Base-by-base conservation (phyloP, 2,329 filamentous ascomycete species). In the Colletotrichum neosansevieriae region DNA sequence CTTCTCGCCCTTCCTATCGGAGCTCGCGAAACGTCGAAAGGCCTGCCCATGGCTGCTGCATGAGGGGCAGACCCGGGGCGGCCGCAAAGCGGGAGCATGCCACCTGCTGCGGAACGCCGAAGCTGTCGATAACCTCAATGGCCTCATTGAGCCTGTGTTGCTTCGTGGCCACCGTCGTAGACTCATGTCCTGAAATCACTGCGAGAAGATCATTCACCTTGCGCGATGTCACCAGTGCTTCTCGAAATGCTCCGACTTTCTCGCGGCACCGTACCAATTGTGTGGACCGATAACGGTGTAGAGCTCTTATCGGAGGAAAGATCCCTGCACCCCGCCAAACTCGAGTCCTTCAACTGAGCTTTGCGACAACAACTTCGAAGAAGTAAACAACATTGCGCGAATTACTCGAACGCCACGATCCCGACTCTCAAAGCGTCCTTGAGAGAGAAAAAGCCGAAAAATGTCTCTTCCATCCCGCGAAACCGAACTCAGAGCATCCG, bases 1-100 rank as follows among this genome's bases (percentile, higher is more conserved):
- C 82, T 98, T 98, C 69, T 70, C 45, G 19, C 44, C 11, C 32
- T 61, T 67, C 36, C 54, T 56, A 51, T 47, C 47, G 36, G 59
- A 64, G 60, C 57, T 71, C 57, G 50, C 77, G 75, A 77, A 79
- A 67, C 68, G 71, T 59, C 71, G 63, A 6, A 70, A 63, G 19
- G 66, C 61, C 40, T 69, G 69, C 38, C 71, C 73, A 36, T 71
- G n/a, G n/a, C n/a, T 63, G 62, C 70, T 74, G 70, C 76, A 79
- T 66, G 73, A 72, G 40, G 73, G 71, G 49, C 75, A 78, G 38
- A 72, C 57, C 77, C 76, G 78, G 60, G 69, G 61, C 9, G 73
- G 49, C 15, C 71, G 71, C 11, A 58, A 44, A 9, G 54, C 21
- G 13, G 63, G 56, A 10, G 12, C 49, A 56, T 63, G 49, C 13